Evolutionary conservation across 768 basidiomycete genomes (phyloP).

Genomic region (Bullera alba): DNA sequence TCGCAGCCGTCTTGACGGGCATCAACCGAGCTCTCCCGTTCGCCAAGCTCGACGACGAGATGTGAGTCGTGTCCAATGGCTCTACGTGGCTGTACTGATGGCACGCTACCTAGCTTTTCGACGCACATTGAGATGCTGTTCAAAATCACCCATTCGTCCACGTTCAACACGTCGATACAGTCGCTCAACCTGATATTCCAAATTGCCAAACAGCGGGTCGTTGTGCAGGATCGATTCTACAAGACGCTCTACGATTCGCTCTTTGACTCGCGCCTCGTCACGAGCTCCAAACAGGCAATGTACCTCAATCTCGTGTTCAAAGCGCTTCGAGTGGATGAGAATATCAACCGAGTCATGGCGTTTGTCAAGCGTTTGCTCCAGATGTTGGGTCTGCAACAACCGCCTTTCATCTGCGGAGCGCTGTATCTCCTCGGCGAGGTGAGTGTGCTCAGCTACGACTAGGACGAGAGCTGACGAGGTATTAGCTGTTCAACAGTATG

Average conservation of each 20-base stretch:
- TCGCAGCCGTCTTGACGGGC: slow-evolving; percentile 86
- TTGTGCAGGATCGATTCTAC: slow-evolving; percentile 50
- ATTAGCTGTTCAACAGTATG: slow-evolving; percentile 53
- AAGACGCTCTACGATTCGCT: slow-evolving; percentile 85
- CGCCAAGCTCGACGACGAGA: slow-evolving; percentile 67
- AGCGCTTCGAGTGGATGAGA: slow-evolving; percentile 64
- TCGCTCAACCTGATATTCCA: slow-evolving; percentile 83
- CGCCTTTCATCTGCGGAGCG: slow-evolving; percentile 83
- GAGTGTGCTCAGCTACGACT: slow-evolving; percentile 40
- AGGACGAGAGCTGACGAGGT: too few relatives aligned
- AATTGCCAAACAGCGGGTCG: slow-evolving; percentile 48
- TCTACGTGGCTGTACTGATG: slow-evolving; percentile 2
- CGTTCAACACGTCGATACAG: slow-evolving; percentile 93
- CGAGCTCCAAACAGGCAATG: slow-evolving; percentile 89
- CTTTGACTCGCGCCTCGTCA: slow-evolving; percentile 68
- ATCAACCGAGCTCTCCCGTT: slow-evolving; percentile 93
- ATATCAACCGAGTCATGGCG: slow-evolving; percentile 62
- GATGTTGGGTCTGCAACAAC: slow-evolving; percentile 64
- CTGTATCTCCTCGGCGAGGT: slow-evolving; percentile 77
- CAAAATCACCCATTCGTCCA: slow-evolving; percentile 87
- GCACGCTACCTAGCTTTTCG: slow-evolving; percentile 61
- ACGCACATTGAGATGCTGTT: slow-evolving; percentile 89
- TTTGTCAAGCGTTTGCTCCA: slow-evolving; percentile 79
- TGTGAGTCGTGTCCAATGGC: slow-evolving; percentile 50
- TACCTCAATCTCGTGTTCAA: slow-evolving; percentile 92